Conservation (phyloP, 371 early-diverging fungal genomes). For the Syncephalis fuscata region DNA sequence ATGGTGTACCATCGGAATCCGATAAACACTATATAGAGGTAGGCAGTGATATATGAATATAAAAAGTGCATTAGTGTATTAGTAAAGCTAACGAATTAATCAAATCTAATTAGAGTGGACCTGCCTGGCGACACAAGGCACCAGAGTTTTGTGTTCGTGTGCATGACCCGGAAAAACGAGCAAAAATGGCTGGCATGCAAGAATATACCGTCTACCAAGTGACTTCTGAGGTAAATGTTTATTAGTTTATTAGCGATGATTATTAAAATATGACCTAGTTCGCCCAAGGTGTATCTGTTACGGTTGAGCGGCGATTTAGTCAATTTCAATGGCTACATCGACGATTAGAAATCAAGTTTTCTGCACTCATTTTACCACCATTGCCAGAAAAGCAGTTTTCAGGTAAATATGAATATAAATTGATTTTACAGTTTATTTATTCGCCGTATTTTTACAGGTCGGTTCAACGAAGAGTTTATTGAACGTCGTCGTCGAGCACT, state of each 20-base stretch:
- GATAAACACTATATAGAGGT: conserved; percentile 21
- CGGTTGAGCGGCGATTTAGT: conserved; percentile 21
- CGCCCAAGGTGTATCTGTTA: conserved; percentile 15
- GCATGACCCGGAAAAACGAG: conserved; percentile 19
- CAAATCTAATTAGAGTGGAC: conserved; percentile 12
- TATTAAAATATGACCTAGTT: conserved; percentile 10
- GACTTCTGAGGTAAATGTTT: conserved; percentile 18
- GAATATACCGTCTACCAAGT: conserved; percentile 22
- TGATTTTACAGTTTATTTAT: neutral
- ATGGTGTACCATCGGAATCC: conserved; percentile 15
- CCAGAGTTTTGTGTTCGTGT: conserved; percentile 16
- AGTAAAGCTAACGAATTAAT: neutral
- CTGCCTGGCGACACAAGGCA: conserved; percentile 21
- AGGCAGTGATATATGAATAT: neutral
- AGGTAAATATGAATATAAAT: conserved; percentile 5
- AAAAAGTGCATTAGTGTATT: neutral
- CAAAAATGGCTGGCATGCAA: conserved; percentile 19
- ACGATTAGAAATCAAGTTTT: conserved; percentile 15
- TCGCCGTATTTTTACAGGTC: conserved; percentile 7
- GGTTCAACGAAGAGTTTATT: conserved; percentile 23
- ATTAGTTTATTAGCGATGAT: neutral
- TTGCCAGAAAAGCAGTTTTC: conserved; percentile 23
- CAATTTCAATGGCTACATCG: conserved; percentile 24
- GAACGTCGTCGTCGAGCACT: conserved; percentile 18
- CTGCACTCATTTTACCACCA: conserved; percentile 16